Evolutionary conservation across 2,329 filamentous ascomycete species (phyloP).

Genomic region (Clarireedia monteithiana): DNA sequence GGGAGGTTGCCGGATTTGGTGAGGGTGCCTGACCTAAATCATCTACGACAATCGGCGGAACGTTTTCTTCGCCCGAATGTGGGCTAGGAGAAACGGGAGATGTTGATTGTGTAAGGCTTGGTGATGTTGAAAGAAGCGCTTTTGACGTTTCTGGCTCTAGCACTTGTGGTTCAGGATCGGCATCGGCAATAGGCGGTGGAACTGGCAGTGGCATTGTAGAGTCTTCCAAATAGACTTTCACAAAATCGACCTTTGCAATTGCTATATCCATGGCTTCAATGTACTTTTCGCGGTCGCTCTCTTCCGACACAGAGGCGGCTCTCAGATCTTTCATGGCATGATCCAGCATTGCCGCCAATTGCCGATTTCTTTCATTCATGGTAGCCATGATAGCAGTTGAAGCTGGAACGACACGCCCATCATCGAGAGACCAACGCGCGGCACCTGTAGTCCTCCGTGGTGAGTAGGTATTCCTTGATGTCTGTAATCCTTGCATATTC

Average conservation of each 20-base stretch:
- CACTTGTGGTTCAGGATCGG: neutral
- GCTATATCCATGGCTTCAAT: conserved; percentile 50
- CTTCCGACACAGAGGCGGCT: conserved; percentile 45
- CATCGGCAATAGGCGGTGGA: neutral
- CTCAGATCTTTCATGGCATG: conserved; percentile 57
- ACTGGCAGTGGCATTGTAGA: conserved; percentile 42
- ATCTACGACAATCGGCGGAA: neutral
- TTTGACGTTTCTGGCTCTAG: conserved; percentile 4
- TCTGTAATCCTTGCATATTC: conserved; percentile 63
- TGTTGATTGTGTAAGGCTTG: neutral
- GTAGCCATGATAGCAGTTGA: conserved; percentile 36
- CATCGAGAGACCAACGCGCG: conserved; percentile 27
- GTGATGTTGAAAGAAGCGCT: conserved; percentile 3
- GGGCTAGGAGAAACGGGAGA: neutral
- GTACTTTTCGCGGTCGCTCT: conserved; percentile 34
- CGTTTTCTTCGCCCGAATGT: neutral
- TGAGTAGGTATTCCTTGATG: conserved; percentile 37
- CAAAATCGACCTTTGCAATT: conserved; percentile 56
- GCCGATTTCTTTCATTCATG: conserved; percentile 58
- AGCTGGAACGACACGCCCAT: conserved; percentile 21
- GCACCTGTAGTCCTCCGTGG: conserved; percentile 20
- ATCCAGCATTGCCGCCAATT: conserved; percentile 60
- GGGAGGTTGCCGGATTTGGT: neutral
- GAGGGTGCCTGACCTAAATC: neutral
- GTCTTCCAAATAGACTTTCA: conserved; percentile 55